phyloP scores from a whole-genome alignment of 2,329 filamentous ascomycete genomes.

The Aspergillus aculeatus region DNA sequence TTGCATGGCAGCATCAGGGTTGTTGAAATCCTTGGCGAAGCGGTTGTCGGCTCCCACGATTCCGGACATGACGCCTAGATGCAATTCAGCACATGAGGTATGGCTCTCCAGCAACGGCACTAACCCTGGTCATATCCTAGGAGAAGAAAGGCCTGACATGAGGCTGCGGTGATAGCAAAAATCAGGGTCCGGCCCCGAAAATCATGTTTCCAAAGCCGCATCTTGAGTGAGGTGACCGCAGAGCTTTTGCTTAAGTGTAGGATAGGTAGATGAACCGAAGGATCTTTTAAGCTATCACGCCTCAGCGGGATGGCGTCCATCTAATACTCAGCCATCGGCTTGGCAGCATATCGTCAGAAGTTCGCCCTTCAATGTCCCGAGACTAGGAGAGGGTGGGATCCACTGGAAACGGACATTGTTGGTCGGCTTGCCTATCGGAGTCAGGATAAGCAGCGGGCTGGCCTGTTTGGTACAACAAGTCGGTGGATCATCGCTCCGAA shows the following conservation, averaged over 20 bases:
- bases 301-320: background rate
- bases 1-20: conserved; percentile 41
- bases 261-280: background rate
- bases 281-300: background rate
- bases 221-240: conserved; percentile 1
- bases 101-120: background rate
- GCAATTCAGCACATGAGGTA: background rate
- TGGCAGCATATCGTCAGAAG: background rate
- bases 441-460: background rate
- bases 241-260: background rate
- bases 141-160: conserved; percentile 40
- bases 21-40: conserved; percentile 41
- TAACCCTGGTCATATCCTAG: conserved; percentile 51
- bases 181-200: conserved; percentile 23
- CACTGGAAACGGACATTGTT: background rate
- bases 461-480: background rate
- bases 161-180: conserved; percentile 35
- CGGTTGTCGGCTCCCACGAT: conserved; percentile 47
- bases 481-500: conserved; percentile 18
- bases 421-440: background rate
- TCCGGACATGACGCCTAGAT: conserved; percentile 28
- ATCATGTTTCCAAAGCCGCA: conserved; percentile 23
- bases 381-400: background rate
- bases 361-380: background rate
- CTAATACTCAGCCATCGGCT: background rate